These are phyloP conservation scores for Melanogaster broomeanus DNA, from an alignment of 768 basidiomycete genomes.

Conservation along the genomic window DNA sequence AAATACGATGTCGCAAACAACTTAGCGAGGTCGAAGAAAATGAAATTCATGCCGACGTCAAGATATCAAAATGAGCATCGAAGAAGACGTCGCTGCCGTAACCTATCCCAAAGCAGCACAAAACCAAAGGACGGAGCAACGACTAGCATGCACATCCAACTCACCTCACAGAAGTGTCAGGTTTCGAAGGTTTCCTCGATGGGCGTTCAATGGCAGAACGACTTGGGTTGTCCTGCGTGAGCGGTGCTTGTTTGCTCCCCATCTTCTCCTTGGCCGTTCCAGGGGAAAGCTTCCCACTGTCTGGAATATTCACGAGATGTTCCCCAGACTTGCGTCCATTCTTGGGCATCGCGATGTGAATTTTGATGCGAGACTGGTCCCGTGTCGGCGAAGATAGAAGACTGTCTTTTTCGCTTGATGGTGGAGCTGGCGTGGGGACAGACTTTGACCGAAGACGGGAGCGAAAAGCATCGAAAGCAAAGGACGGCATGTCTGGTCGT, in stretches of 20 bases:
- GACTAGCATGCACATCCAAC: background rate
- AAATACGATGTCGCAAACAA: background rate
- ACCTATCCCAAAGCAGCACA: background rate
- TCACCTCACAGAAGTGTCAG: conserved; percentile 13
- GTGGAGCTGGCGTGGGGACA: background rate
- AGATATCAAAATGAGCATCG: background rate
- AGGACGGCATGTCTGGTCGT: conserved; percentile 2
- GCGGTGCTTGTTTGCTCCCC: background rate
- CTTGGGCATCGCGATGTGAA: conserved; percentile 8
- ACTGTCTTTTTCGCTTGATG: conserved; percentile 22
- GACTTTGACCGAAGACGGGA: conserved; percentile 17
- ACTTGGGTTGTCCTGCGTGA: background rate
- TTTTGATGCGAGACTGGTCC: background rate
- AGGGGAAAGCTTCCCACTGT: background rate
- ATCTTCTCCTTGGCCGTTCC: background rate
- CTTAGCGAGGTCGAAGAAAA: background rate
- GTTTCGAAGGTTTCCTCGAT: conserved; percentile 2
- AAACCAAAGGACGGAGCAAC: background rate
- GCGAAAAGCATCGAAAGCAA: conserved; percentile 17
- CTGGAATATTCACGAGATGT: background rate
- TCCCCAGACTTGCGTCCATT: conserved; percentile 2
- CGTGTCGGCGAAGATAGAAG: conserved; percentile 23
- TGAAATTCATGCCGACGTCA: background rate
- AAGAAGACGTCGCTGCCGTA: conserved; percentile 2
- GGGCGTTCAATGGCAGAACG: background rate